Base-by-base conservation (phyloP, 1,284 basidiomycete genomes). In the Trametes polyzona region DNA sequence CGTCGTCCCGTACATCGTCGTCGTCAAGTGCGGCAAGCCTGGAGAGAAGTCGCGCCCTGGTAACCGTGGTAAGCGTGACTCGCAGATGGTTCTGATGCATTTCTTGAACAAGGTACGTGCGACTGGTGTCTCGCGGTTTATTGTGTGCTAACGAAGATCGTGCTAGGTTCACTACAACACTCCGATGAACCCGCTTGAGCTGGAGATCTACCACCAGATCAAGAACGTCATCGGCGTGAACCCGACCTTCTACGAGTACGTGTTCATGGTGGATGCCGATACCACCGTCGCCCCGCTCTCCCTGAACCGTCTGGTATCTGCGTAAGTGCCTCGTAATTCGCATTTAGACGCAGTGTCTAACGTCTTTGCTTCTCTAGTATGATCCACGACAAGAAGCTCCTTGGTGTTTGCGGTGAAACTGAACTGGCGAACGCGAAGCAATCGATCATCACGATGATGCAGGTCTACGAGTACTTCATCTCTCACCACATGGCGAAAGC, bases 151-250 rank as follows among this genome's bases (percentile, higher is more conserved):
- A 58, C 23, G 1, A 21, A 19, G 42, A 29, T 33, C n/a, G 53
- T 3, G 68, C 6, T 12, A 96, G 83, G 96, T 98, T 30, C 96
- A 99, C 76, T 99, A 98, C 77, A 94, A 96, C 70, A 73, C 92
- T 17, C 91, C 95, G 0, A 99, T 99, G 97, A 95, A 90, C 69
- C 97, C 96, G 0, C 77, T 97, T 61, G 96, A 99, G 75, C 79
- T 99, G 49, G 96, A 99, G 78, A 93, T 99, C 73, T 98, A 96
- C 71, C 97, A 99, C 72, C 96, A 99, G 75, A 96, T 99, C 83
- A 94, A 97, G 83, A 98, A 99, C 71, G 95, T 99, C 52, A 98
- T 99, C 66, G 96, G 96, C 73, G 94, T 99, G 67, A 96, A 99
- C 73, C 96, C 96, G 9, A 90, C 93, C 0, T 98, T 98, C 78